Percentiles rank a stretch among this genome's conserved stretches.
These are phyloP conservation scores for Bryoglossum gracile DNA, from an alignment of 495 filamentous ascomycete genomes.

Conservation along the genomic window DNA sequence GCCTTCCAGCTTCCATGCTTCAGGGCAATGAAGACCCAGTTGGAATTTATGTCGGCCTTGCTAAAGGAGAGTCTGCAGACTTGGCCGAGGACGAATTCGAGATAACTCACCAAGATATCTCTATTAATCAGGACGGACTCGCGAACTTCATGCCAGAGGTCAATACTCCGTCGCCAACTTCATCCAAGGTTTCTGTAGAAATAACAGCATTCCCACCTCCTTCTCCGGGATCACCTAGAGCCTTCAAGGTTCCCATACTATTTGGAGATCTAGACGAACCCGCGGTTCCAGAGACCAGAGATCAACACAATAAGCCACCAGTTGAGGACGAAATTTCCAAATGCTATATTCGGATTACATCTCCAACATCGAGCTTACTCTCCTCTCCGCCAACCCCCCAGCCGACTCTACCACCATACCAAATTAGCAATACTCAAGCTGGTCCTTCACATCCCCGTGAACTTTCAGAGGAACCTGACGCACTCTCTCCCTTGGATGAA, in stretches of 20 bases:
- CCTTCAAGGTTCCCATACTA: constrained; percentile 11
- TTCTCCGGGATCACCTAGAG: constrained; percentile 4
- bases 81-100: no score
- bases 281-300: no score
- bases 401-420: not conserved
- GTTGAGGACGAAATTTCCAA: constrained; percentile 20
- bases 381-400: constrained; percentile 12
- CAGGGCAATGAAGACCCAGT: not conserved
- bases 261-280: not conserved
- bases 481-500: not conserved
- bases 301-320: not conserved
- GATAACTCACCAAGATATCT: not conserved
- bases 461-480: not conserved
- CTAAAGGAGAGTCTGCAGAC: no score
- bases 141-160: not conserved
- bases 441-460: not conserved
- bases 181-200: not conserved
- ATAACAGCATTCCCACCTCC: not conserved
- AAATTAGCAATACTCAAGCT: not conserved
- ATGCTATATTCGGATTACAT: constrained; percentile 22
- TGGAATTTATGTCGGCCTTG: no score
- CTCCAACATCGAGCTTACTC: constrained; percentile 14
- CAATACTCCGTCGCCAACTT: no score
- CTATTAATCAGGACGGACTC: not conserved
- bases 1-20: no score